A percentile compares a stretch with the other conserved stretches of the same genome.
phyloP scores from a whole-genome alignment of 352 stramenopile genomes.

The Globisporangium apiculatum region DNA sequence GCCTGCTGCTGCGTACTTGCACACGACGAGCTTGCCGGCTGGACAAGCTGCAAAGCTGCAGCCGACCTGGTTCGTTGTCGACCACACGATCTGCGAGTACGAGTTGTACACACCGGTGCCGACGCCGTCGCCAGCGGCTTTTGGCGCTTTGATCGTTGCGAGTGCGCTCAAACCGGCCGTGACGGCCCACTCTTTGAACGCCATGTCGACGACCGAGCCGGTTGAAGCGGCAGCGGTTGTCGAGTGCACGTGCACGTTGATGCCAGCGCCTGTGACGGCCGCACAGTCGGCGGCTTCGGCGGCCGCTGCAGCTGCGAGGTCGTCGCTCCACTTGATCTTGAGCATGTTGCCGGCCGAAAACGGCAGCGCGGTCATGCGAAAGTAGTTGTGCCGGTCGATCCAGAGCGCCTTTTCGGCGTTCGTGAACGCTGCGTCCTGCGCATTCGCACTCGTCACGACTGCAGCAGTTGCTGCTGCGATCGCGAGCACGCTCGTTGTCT shows the following conservation, averaged over 20 bases:
- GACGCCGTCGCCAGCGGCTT: slow-evolving; percentile 28
- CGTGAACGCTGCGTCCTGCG: slow-evolving; percentile 17
- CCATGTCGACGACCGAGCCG: slow-evolving; percentile 34
- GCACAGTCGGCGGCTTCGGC: slow-evolving; percentile 32
- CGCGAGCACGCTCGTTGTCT: slow-evolving; percentile 7
- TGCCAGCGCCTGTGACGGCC: slow-evolving; percentile 20
- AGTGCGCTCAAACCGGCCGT: slow-evolving; percentile 38
- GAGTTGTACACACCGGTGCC: slow-evolving; percentile 58
- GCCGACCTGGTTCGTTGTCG: slow-evolving; percentile 48
- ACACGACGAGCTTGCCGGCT: slow-evolving; percentile 38
- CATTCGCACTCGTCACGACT: slow-evolving; percentile 1
- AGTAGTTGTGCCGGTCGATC: slow-evolving; percentile 76
- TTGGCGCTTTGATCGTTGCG: slow-evolving; percentile 35
- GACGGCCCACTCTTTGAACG: slow-evolving; percentile 58
- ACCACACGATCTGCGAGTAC: slow-evolving; percentile 76
- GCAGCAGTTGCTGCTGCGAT: background rate
- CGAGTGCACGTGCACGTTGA: slow-evolving; percentile 44
- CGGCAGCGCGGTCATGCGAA: slow-evolving; percentile 61
- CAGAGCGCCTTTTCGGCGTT: slow-evolving; percentile 46
- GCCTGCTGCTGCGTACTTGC: slow-evolving; percentile 47
- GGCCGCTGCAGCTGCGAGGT: slow-evolving; percentile 32
- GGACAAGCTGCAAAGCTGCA: slow-evolving; percentile 44
- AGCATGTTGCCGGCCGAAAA: slow-evolving; percentile 63
- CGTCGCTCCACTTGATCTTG: slow-evolving; percentile 49
- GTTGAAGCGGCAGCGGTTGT: slow-evolving; percentile 13